Percentiles rank a stretch among this genome's conserved stretches.
Conservation (phyloP, 1,284 basidiomycete genomes). For the Pseudozyma pruni region DNA sequence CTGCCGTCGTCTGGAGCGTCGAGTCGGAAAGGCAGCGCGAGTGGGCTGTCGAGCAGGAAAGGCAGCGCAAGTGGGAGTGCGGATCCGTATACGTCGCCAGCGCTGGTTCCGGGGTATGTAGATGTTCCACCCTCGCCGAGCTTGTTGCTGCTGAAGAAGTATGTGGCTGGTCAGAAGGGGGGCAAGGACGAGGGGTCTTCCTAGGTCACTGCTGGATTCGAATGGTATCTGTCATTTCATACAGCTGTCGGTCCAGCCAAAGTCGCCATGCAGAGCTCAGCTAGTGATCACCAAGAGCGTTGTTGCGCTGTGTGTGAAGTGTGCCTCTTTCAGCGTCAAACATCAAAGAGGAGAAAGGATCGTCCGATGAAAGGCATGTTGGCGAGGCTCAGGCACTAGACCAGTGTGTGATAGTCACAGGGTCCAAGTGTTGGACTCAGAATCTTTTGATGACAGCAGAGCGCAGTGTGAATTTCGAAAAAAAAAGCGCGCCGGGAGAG, state of each 20-base stretch:
- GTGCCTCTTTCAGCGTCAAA: no score
- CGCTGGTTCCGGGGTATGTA: constrained; percentile 21
- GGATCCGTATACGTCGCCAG: constrained; percentile 10
- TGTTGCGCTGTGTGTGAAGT: no score
- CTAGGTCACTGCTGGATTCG: no score
- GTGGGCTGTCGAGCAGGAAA: background rate
- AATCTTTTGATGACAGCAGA: background rate
- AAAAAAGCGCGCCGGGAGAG: constrained; percentile 20
- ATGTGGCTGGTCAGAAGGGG: constrained; percentile 23
- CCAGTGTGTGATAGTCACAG: background rate
- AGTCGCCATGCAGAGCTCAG: no score
- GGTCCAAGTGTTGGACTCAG: constrained; percentile 19
- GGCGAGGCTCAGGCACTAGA: background rate
- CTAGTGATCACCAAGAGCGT: no score
- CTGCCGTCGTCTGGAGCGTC: background rate
- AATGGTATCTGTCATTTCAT: no score
- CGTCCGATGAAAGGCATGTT: background rate
- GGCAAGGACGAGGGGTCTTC: background rate
- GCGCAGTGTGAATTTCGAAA: background rate
- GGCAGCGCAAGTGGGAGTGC: constrained; percentile 1
- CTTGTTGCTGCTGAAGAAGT: constrained; percentile 25
- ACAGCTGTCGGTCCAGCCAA: no score
- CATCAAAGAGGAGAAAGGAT: no score
- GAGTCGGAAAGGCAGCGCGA: constrained; percentile 1
- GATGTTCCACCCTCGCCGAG: constrained; percentile 12